Base-by-base conservation (phyloP, 371 early-diverging fungal genomes). In the Actinomucor elegans region DNA sequence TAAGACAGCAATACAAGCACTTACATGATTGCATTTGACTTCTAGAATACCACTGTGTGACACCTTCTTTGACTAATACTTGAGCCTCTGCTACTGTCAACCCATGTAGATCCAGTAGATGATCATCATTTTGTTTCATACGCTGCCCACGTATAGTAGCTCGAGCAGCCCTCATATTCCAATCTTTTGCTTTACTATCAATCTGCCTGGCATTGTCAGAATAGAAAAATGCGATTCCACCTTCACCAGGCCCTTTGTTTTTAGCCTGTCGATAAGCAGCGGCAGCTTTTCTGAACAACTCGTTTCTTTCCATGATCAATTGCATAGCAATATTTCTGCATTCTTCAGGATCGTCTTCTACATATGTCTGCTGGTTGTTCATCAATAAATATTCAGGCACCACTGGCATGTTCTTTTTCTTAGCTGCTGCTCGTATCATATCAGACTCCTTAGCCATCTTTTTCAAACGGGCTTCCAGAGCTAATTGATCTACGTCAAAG, bases 151-250 rank as follows among this genome's bases (percentile, higher is more conserved):
- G 72, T 26, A 88, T 83, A 18, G 78, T 69, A 0, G 90, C 84
- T 42, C 86, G 77, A 2, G 88, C 88, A 5, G 88, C 88, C 10
- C 86, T 73, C 84, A 88, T 85, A 28, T 85, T 85, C 88, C 86
- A 86, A 28, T 75, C 67, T 27, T 81, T 84, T 15, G 85, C 87
- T 35, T 77, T 54, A 5, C 59, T 61, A 48, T 88, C 88, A 42
- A 75, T 50, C 41, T 79, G 71, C 14, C 81, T 81, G 28, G 87
- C 89, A 42, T 83, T 83, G 4, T 83, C 75, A 6, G 90, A 85
- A 65, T 89, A 88, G 57, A 73, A 86, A 41, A 81, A 75, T 0
- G 90, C 83, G 15, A 85, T 72, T n/a, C 84, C 88, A 18, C 84
- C 71, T 61, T 80, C 80, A 2, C 83, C 83, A 1, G 66, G 59